Conservation (phyloP, 495 filamentous ascomycete species). For the Penicillium ucsense region DNA sequence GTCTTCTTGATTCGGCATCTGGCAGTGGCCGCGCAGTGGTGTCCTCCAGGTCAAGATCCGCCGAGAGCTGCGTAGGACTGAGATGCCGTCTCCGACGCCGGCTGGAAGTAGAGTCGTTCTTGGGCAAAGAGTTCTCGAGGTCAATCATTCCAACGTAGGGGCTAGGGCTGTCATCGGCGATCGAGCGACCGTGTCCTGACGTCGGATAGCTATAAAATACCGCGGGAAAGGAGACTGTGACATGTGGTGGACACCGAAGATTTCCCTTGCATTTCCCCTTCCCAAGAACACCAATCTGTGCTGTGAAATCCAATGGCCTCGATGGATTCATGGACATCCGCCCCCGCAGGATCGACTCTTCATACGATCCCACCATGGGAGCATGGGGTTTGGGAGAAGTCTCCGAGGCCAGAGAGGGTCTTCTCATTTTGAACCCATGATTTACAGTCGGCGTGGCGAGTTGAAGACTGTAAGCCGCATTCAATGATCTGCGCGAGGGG, state of each 20-base stretch:
- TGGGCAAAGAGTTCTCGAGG: constrained; percentile 64
- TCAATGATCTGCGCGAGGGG: constrained; percentile 67
- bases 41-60: constrained; percentile 7
- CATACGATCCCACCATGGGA: constrained; percentile 94
- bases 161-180: constrained; percentile 74
- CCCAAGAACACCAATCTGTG: constrained; percentile 90
- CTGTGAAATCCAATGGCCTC: constrained; percentile 84
- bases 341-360: constrained; percentile 89
- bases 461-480: constrained; percentile 48
- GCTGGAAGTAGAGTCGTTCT: constrained; percentile 33
- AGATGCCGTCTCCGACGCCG: constrained; percentile 35
- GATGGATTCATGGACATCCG: constrained; percentile 97
- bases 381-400: constrained; percentile 71
- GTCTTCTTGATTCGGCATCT: constrained; percentile 20
- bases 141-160: constrained; percentile 95
- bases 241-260: constrained; percentile 80
- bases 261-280: constrained; percentile 81
- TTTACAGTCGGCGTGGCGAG: constrained; percentile 51
- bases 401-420: constrained; percentile 68
- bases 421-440: constrained; percentile 46
- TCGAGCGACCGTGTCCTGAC: constrained; percentile 49
- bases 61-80: constrained; percentile 30
- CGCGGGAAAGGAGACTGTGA: constrained; percentile 87
- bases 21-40: constrained; percentile 2
- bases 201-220: constrained; percentile 90